Conservation (phyloP, 192 early-diverging fungal genomes). For the Backusella australiensis region DNA sequence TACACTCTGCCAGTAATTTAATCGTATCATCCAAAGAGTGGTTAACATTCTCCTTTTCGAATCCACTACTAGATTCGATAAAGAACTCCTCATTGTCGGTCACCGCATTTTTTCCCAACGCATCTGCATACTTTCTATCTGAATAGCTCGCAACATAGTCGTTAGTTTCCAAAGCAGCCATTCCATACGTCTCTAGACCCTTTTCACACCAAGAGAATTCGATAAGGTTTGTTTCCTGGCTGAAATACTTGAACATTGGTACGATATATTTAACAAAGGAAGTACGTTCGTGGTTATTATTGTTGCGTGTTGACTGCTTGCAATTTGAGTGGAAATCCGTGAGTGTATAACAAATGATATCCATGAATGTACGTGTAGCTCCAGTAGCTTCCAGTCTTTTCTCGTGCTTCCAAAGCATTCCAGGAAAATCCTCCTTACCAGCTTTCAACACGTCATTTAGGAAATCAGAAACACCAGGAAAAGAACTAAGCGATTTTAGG, state of each 20-base stretch:
- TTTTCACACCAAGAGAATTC: slow-evolving; percentile 9
- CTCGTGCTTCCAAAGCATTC: slow-evolving; percentile 5
- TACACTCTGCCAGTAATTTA: slow-evolving; percentile 1
- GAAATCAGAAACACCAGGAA: slow-evolving; percentile 3
- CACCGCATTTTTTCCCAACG: slow-evolving; percentile 4
- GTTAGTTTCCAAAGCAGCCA: neutral
- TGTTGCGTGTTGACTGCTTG: neutral
- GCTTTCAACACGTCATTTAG: neutral
- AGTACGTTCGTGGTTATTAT: slow-evolving; percentile 10
- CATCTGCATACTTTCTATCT: slow-evolving; percentile 10
- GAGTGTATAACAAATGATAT: slow-evolving; percentile 5
- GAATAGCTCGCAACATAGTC: neutral
- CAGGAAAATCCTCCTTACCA: neutral
- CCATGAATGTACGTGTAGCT: neutral
- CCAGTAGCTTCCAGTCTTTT: slow-evolving; percentile 3
- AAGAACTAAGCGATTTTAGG: neutral
- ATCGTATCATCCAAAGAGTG: slow-evolving; percentile 2
- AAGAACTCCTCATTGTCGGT: slow-evolving; percentile 5
- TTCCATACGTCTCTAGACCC: neutral
- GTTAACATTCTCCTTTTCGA: neutral
- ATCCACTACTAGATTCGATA: slow-evolving; percentile 4
- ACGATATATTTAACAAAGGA: slow-evolving; percentile 8
- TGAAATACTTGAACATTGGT: slow-evolving; percentile 11
- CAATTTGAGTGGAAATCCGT: slow-evolving; percentile 9
- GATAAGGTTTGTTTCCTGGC: slow-evolving; percentile 10